Percentiles rank a stretch among this genome's conserved stretches.
These are phyloP conservation scores for Nepenthes alata DNA, from an alignment of 179 eudicot genomes.

Conservation along the genomic window DNA sequence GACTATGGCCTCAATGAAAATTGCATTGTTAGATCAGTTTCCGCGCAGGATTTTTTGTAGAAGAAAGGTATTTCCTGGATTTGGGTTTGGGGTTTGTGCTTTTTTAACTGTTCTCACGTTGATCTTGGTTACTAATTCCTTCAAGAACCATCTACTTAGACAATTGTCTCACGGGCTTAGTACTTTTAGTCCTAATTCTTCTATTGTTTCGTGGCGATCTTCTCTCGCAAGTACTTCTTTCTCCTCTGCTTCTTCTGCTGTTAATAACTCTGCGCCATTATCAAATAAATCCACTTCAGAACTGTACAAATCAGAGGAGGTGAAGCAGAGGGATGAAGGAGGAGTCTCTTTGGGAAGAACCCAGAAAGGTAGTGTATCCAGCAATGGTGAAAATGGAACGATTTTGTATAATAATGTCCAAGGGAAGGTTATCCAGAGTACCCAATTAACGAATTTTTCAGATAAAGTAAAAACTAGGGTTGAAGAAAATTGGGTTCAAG, in stretches of 20 bases:
- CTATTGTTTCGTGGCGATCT: slow-evolving; percentile 26
- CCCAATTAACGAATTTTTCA: slow-evolving; percentile 19
- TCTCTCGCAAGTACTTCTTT: slow-evolving; percentile 11
- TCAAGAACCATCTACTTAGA: slow-evolving; percentile 14
- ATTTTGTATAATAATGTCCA: slow-evolving; percentile 7
- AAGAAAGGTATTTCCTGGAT: slow-evolving; percentile 44
- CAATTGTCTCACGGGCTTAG: slow-evolving; percentile 21
- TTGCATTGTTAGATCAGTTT: slow-evolving; percentile 28
- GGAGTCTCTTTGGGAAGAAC: background rate
- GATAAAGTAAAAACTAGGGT: background rate
- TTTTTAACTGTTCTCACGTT: slow-evolving; percentile 29
- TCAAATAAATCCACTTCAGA: background rate
- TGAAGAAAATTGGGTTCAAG: slow-evolving; percentile 3
- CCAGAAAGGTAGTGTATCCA: slow-evolving; percentile 10
- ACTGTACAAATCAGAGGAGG: background rate
- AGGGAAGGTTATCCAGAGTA: slow-evolving; percentile 6
- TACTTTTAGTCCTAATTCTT: slow-evolving; percentile 8
- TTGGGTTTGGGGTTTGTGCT: slow-evolving; percentile 29
- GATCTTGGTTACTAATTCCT: slow-evolving; percentile 20
- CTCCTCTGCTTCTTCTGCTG: slow-evolving; percentile 9
- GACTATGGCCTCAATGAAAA: slow-evolving; percentile 31
- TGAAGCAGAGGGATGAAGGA: background rate
- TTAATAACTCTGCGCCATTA: background rate
- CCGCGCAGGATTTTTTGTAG: slow-evolving; percentile 20
- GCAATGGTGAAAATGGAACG: slow-evolving; percentile 12